Evolutionary conservation across 129 eudicot species (phyloP).

Genomic region (Kitagawia praeruptora): DNA sequence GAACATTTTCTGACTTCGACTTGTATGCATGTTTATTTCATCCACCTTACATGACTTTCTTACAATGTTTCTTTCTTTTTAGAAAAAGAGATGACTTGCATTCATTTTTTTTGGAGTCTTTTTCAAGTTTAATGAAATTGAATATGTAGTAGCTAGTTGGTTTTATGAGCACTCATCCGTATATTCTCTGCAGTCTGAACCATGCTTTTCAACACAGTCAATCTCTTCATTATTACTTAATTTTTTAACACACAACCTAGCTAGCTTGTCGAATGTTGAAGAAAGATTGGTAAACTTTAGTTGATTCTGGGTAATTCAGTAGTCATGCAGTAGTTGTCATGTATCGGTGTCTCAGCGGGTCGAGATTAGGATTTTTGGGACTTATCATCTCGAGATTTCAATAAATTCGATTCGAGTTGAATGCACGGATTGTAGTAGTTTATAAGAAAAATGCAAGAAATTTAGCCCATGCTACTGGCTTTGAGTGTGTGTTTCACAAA

Average conservation of each 20-base stretch:
- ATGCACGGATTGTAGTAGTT: too few relatives aligned
- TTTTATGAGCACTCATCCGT: not conserved
- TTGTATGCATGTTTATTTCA: too few relatives aligned
- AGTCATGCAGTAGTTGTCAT: too few relatives aligned
- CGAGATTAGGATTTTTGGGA: too few relatives aligned
- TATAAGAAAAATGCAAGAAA: too few relatives aligned
- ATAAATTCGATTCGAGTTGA: too few relatives aligned
- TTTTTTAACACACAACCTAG: not conserved
- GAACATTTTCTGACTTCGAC: not conserved
- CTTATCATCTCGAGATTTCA: too few relatives aligned
- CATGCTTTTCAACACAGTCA: not conserved
- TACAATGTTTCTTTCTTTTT: not conserved
- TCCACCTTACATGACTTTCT: conserved; percentile 4
- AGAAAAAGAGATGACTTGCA: not conserved
- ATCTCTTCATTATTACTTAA: not conserved
- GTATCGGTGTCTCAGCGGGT: too few relatives aligned
- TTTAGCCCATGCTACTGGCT: not conserved
- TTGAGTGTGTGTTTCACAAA: not conserved
- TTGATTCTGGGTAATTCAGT: too few relatives aligned
- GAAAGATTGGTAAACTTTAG: too few relatives aligned
- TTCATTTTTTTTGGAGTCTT: not conserved
- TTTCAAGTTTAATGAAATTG: not conserved
- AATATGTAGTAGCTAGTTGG: not conserved
- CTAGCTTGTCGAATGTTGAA: not conserved
- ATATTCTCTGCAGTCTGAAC: not conserved